Evolutionary conservation across 1,139 yeast genomes (phyloP), one percentile per base, ranked within the genome.

Genomic region (Kluyveromyces sp.): DNA sequence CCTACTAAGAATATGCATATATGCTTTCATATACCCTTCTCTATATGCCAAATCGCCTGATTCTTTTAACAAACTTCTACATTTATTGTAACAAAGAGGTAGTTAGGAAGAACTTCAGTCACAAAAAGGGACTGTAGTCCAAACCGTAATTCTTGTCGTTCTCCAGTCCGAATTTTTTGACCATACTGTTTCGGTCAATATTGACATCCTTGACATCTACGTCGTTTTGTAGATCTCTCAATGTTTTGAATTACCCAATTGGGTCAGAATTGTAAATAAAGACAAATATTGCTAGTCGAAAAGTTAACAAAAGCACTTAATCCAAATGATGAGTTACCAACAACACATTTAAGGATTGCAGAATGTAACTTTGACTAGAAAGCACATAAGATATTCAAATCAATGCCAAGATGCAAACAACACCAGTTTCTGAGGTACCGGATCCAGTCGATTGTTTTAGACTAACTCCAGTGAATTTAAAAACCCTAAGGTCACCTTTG

Each of bases 391-490:
- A 15, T 15, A 15, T 15, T 15, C 21, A 39, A 7, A 32, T 15
- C 28, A 29, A 39, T 25, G 34, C 27, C 15, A 30, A 41, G 26
- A 41, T 41, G 43, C 43, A 41, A n/a, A 35, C 39, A 28, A 41
- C 34, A 7, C 39, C 39, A 7, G 30, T 41, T 27, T 41, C 43
- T 7, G 41, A 47, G 26, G 7, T 33, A 7, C 39, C 45, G 4
- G 51, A 52, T 21, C 40, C 51, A 7, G 48, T 50, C 34, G 57
- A 55, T 29, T 55, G 43, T 35, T 50, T 57, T 51, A 51, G 52
- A 30, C 45, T 58, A 15, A 57, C 61, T 2, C 61, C 61, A 4
- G 59, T 58, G 8, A 55, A 53, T 43, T 42, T 57, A 28, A 48
- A 48, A 35, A 53, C 49, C 21, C 46, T 55, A 5, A 53, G 54